These are phyloP conservation scores for Terfezia boudieri DNA, from an alignment of 495 filamentous ascomycete species.

Conservation along the genomic window DNA sequence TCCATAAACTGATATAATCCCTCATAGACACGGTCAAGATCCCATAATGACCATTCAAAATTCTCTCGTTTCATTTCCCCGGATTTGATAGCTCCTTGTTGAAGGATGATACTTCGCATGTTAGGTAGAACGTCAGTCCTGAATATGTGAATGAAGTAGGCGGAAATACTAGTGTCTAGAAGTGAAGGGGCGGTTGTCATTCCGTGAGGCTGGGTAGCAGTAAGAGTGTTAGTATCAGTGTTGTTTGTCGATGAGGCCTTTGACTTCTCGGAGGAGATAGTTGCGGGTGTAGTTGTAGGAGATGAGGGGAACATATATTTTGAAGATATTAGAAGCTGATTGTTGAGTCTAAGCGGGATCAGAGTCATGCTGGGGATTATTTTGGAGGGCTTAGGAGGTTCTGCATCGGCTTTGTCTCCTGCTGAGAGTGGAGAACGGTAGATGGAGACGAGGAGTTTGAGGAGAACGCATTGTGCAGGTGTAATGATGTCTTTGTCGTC, in stretches of 20 bases:
- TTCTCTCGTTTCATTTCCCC: constrained; percentile 43
- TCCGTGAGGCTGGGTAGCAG: constrained; percentile 2
- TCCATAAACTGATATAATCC: constrained; percentile 61
- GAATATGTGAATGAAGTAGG: constrained; percentile 43
- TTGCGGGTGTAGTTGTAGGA: background rate
- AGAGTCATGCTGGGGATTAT: background rate
- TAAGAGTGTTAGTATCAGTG: constrained; percentile 2
- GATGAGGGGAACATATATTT: background rate
- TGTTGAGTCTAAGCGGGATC: background rate
- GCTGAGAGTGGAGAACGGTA: constrained; percentile 26
- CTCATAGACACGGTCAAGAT: constrained; percentile 45
- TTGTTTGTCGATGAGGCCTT: background rate
- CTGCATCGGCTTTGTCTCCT: background rate
- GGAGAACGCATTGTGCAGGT: constrained; percentile 52
- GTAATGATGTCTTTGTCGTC: constrained; percentile 61
- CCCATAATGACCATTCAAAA: constrained; percentile 61
- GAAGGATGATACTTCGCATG: constrained; percentile 49
- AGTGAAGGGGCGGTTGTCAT: background rate
- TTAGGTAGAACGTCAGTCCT: constrained; percentile 51
- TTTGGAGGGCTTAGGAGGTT: background rate
- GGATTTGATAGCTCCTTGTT: constrained; percentile 48
- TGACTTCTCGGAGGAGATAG: no score
- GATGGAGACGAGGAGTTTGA: constrained; percentile 54
- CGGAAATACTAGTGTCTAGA: background rate
- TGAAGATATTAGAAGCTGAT: background rate